Evolutionary conservation across 164 flowering plant species (phyloP), one percentile per base, ranked within the genome.

Genomic region (Vitis vinifera): DNA sequence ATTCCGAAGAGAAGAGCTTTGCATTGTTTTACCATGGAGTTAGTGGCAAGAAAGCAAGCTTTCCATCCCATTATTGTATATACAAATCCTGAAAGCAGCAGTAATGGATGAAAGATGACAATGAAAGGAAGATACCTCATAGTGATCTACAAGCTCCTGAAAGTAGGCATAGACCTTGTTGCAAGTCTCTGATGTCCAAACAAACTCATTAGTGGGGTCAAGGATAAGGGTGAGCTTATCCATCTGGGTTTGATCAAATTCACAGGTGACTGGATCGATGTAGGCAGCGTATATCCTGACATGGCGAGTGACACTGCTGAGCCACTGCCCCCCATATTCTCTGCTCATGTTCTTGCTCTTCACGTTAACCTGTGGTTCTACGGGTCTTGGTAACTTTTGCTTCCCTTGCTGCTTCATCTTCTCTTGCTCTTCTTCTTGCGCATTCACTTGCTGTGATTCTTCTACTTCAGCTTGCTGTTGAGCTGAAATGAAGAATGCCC

Each of bases 101-200:
- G 9, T 63, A 47, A 14, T 31, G 17, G 3, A 59, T 55, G 48
- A 37, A 7, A 60, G 29, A 37, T 37, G 44, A 37, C 6, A 37
- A 37, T 37, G 44, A 37, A 37, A 37, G 7, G 44, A 6, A 53
- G 29, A n/a, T 84, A 91, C 98, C 96, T 93, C 96, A 62, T 91
- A 91, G 79, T 93, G 94, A 78, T 93, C 94, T 12, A 91, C 88
- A 60, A 93, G 94, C 86, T 93, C 95, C 66, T 91, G 95, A 79
- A 93, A 93, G 79, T 85, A 88, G 55, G 89, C 71, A 67, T 87
- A 90, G 29, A 90, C 92, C 77, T 78, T 85, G 71, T 76, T 81
- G 76, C 90, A 85, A 19, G 87, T 89, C 44, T 91, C 97, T n/a
- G 81, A 16, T 14, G 79, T 89, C 97, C 98, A 90, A n/a, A 86